Evolutionary conservation across 768 basidiomycete species (phyloP).

Genomic region (Agaricus blazei): DNA sequence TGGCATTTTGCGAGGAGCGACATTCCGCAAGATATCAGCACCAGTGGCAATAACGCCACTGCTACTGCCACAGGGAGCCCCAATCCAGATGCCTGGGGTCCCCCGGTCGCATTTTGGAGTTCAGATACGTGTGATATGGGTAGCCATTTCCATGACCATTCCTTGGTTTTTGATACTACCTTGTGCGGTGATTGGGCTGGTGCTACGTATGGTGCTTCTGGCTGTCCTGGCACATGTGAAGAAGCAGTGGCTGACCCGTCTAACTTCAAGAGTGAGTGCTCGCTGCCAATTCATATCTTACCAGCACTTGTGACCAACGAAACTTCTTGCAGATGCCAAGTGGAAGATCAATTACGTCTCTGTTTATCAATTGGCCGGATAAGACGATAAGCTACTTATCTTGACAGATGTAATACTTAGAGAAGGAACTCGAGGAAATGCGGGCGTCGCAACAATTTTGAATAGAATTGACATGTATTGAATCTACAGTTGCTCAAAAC

Average conservation of each 20-base stretch:
- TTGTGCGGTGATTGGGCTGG: constrained; percentile 45
- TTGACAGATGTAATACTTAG: too few relatives aligned
- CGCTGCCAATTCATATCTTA: not conserved
- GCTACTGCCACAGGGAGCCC: constrained; percentile 25
- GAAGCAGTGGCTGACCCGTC: constrained; percentile 46
- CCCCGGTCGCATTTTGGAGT: constrained; percentile 48
- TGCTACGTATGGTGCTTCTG: constrained; percentile 25
- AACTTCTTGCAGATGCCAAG: constrained; percentile 35
- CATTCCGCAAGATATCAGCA: constrained; percentile 47
- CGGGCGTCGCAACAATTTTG: too few relatives aligned
- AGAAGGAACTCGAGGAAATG: too few relatives aligned
- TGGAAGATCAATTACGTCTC: constrained; percentile 56
- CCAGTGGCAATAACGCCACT: too few relatives aligned
- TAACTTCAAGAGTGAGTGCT: constrained; percentile 40
- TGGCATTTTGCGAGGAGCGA: constrained; percentile 51
- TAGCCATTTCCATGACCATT: constrained; percentile 48
- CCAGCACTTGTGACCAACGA: not conserved
- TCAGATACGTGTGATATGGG: constrained; percentile 42
- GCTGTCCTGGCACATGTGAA: constrained; percentile 43
- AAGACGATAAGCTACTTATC: too few relatives aligned
- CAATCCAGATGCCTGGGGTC: constrained; percentile 45
- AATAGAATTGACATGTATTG: constrained; percentile 66
- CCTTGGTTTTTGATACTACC: constrained; percentile 42
- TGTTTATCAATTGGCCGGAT: constrained; percentile 30
- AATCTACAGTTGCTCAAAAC: constrained; percentile 50